These are phyloP conservation scores for Trichophyton equinum DNA, from an alignment of 2,329 filamentous ascomycete species.

Conservation along the genomic window DNA sequence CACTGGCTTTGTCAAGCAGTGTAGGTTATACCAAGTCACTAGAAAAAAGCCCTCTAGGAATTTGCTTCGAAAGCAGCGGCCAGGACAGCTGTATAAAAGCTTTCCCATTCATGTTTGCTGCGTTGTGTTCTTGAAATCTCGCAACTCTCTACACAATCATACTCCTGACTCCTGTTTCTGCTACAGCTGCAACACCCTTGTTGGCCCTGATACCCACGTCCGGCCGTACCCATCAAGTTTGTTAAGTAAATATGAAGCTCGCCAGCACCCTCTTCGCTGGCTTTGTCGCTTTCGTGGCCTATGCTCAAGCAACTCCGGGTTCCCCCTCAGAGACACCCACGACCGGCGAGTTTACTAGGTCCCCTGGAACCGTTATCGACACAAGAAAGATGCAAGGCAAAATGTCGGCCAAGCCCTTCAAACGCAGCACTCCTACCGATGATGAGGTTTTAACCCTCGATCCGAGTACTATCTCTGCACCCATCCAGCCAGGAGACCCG, in stretches of 20 bases:
- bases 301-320: constrained; percentile 4
- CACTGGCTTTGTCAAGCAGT: background rate
- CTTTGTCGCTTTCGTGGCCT: constrained; percentile 2
- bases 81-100: background rate
- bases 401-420: background rate
- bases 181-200: background rate
- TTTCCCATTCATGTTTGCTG: background rate
- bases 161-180: background rate
- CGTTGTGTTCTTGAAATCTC: background rate
- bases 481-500: constrained; percentile 6
- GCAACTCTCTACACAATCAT: background rate
- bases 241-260: constrained; percentile 7
- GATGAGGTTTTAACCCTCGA: constrained; percentile 7
- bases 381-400: constrained; percentile 4
- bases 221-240: background rate
- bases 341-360: constrained; percentile 8
- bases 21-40: background rate
- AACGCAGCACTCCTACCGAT: background rate
- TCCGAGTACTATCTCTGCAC: constrained; percentile 1
- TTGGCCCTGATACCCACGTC: background rate
- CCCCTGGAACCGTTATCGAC: constrained; percentile 10
- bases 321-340: background rate
- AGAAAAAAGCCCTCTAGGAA: too few relatives aligned
- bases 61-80: background rate
- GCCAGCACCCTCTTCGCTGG: background rate